Conservation (phyloP, 2,329 filamentous ascomycete species). For the Nakataea oryzae region DNA sequence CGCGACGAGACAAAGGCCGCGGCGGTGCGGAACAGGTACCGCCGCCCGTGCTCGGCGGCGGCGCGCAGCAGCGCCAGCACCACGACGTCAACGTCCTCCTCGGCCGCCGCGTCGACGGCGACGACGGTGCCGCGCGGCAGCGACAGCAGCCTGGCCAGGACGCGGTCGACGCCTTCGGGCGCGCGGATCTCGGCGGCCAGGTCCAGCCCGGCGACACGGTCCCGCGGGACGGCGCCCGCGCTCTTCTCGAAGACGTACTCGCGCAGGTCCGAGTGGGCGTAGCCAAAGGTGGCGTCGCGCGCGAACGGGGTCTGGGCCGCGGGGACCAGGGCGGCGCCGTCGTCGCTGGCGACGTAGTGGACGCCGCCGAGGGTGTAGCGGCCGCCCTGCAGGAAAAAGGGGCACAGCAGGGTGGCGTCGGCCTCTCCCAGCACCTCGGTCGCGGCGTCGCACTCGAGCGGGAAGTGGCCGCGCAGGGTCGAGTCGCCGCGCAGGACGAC, state of each 20-base stretch:
- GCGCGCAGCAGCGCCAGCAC: conserved; percentile 33
- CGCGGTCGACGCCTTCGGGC: conserved; percentile 27
- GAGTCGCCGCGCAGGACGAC: conserved; percentile 47
- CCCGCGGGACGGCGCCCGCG: conserved; percentile 24
- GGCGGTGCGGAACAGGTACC: conserved; percentile 27
- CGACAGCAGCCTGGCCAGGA: conserved; percentile 27
- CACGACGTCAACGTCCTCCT: conserved; percentile 43
- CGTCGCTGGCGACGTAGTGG: conserved; percentile 40
- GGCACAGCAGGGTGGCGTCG: conserved; percentile 44
- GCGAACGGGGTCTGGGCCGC: conserved; percentile 45
- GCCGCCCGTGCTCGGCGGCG: conserved; percentile 16
- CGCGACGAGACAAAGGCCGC: conserved; percentile 34
- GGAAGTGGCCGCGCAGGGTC: conserved; percentile 75
- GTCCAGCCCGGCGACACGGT: conserved; percentile 30
- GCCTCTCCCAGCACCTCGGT: conserved; percentile 36
- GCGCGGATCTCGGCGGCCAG: conserved; percentile 32
- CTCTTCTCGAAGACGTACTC: conserved; percentile 46
- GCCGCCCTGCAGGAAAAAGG: conserved; percentile 49
- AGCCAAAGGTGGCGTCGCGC: conserved; percentile 46
- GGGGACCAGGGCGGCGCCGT: conserved; percentile 35
- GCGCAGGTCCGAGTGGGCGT: conserved; percentile 38
- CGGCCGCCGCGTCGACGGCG: conserved; percentile 36
- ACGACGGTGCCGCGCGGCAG: conserved; percentile 27
- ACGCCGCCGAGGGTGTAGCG: conserved; percentile 45
- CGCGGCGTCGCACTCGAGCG: conserved; percentile 70